phyloP scores from a whole-genome alignment of 371 early-diverging fungal species.

The Syncephalastrum sp. region DNA sequence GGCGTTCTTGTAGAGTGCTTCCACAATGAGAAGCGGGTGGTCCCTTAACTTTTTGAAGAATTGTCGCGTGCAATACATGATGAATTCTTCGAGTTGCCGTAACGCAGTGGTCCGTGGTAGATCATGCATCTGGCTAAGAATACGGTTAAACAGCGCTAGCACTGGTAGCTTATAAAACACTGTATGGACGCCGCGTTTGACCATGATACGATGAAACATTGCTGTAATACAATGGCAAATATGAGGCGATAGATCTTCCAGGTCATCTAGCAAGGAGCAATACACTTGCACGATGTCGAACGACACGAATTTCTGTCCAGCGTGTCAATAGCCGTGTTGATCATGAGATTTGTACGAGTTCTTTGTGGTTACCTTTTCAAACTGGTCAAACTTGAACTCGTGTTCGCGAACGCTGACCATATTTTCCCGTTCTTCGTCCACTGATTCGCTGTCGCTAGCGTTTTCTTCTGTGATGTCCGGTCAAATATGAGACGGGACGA shows the following conservation, averaged over 20 bases:
- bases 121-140: conserved; percentile 29
- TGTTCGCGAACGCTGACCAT: conserved; percentile 44
- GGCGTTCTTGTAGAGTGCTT: conserved; percentile 35
- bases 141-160: conserved; percentile 63
- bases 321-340: background rate
- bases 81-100: conserved; percentile 51
- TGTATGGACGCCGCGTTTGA: conserved; percentile 55
- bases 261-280: conserved; percentile 50
- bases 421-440: conserved; percentile 27
- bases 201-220: conserved; percentile 70
- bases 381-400: conserved; percentile 53
- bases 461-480: too few species aligned
- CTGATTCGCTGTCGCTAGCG: conserved; percentile 18
- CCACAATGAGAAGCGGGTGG: conserved; percentile 61
- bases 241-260: conserved; percentile 42
- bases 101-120: conserved; percentile 34
- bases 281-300: conserved; percentile 55
- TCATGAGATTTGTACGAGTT: background rate
- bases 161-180: conserved; percentile 64
- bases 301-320: conserved; percentile 49
- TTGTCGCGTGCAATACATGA: conserved; percentile 48
- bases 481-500: background rate
- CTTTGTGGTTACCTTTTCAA: conserved; percentile 52
- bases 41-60: conserved; percentile 54
- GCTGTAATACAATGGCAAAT: conserved; percentile 52